A percentile compares a stretch with the other conserved stretches of the same genome.
Evolutionary conservation across 768 basidiomycete species (phyloP).

Genomic region (Boletus vinaceobasis): DNA sequence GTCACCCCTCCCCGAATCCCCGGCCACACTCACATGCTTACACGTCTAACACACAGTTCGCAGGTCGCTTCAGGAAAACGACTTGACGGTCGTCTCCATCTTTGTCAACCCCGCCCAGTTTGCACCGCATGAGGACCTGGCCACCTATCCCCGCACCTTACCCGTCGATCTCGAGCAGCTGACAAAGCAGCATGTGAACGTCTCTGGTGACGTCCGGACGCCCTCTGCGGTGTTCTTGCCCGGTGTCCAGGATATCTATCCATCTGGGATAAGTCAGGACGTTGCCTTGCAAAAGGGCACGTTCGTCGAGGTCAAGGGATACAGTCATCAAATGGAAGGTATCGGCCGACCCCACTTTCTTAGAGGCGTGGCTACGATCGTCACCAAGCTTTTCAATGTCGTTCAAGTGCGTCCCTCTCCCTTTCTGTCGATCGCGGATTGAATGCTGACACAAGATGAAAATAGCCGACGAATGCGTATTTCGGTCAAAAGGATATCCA

Average conservation of each 20-base stretch:
- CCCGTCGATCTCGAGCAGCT: conserved; percentile 69
- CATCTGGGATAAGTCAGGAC: conserved; percentile 83
- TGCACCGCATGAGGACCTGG: conserved; percentile 91
- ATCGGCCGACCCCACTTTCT: conserved; percentile 85
- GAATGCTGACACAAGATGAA: not conserved
- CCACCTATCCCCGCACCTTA: conserved; percentile 87
- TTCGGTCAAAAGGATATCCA: conserved; percentile 99
- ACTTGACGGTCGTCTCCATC: conserved; percentile 87
- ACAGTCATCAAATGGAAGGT: conserved; percentile 92
- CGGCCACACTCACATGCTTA: not conserved
- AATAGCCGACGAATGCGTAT: conserved; percentile 80
- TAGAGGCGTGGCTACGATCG: conserved; percentile 91
- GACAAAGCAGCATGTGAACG: conserved; percentile 31
- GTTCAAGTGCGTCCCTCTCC: conserved; percentile 57
- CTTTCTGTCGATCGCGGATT: not conserved
- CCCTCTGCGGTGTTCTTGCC: conserved; percentile 80
- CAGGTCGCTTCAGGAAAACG: conserved; percentile 71
- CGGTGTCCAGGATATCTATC: conserved; percentile 82
- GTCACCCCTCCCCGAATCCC: conserved; percentile 29
- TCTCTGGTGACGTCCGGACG: conserved; percentile 35
- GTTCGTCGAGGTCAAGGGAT: conserved; percentile 90
- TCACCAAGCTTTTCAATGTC: conserved; percentile 91
- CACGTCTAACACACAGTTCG: conserved; percentile 49
- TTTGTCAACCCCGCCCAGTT: conserved; percentile 99
- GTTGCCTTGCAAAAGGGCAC: conserved; percentile 75